phyloP scores from a whole-genome alignment of 208 protist species.

The Trypanosoma caninum region DNA sequence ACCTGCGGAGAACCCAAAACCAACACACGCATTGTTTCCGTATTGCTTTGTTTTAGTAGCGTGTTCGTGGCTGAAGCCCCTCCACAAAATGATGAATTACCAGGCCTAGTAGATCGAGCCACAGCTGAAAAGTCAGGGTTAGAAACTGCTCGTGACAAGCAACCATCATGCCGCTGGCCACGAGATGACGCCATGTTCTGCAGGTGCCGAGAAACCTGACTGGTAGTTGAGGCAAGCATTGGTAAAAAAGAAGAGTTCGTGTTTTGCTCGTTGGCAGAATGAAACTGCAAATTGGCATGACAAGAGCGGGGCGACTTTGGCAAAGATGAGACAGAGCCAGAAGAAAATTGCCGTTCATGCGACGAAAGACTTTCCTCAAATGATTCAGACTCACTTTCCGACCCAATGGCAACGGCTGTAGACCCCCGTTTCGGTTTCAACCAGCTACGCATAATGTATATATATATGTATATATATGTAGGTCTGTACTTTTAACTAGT shows the following conservation, averaged over 20 bases:
- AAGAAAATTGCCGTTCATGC: background rate
- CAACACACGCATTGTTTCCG: constrained; percentile 60
- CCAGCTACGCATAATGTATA: constrained; percentile 10
- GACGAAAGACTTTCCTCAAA: background rate
- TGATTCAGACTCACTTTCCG: constrained; percentile 8
- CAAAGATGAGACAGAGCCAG: background rate
- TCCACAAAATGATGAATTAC: no score
- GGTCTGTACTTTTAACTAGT: background rate
- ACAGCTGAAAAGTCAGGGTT: constrained; percentile 8
- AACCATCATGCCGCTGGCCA: background rate
- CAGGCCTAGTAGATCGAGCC: no score
- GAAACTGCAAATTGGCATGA: no score
- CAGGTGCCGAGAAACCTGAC: background rate
- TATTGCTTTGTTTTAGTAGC: background rate
- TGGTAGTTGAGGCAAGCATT: no score
- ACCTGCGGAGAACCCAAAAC: constrained; percentile 72
- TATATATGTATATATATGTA: background rate
- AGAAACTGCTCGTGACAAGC: constrained; percentile 1
- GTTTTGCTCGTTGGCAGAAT: no score
- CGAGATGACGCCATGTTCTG: background rate
- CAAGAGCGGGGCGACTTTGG: background rate
- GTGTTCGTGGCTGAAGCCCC: background rate
- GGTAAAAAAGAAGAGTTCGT: no score
- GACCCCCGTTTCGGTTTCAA: background rate
- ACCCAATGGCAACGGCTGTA: constrained; percentile 2